Percentiles rank a stretch among this genome's conserved stretches.
Evolutionary conservation across 2,329 filamentous ascomycete species (phyloP).

Genomic region (Cercospora canescens): DNA sequence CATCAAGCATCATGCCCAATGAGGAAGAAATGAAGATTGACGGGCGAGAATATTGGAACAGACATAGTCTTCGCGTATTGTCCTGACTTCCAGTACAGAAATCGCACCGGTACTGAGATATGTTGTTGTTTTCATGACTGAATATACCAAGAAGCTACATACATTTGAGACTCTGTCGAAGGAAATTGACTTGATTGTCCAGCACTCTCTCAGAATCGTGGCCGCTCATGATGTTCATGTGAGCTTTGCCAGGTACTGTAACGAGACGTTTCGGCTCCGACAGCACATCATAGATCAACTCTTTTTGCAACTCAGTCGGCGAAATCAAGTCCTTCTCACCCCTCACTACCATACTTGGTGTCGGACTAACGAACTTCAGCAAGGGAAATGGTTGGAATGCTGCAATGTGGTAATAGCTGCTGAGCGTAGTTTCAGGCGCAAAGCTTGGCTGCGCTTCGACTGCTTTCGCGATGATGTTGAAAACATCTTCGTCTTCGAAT

Average conservation of each 20-base stretch:
- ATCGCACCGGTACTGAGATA: no score
- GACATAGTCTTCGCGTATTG: no score
- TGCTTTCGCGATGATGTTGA: conserved; percentile 14
- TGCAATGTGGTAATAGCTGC: conserved; percentile 36
- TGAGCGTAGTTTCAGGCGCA: conserved; percentile 31
- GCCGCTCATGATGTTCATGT: conserved; percentile 13
- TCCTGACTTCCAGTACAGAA: no score
- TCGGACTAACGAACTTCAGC: conserved; percentile 1
- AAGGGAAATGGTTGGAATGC: conserved; percentile 18
- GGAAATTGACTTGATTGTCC: neutral
- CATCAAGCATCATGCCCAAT: no score
- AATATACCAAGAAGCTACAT: neutral
- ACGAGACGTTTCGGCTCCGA: conserved; percentile 3
- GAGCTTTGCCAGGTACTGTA: conserved; percentile 7
- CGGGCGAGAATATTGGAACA: no score
- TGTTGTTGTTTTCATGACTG: no score
- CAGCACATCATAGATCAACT: neutral
- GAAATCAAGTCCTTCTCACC: conserved; percentile 13
- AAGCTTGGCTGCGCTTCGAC: conserved; percentile 9
- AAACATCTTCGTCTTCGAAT: conserved; percentile 22
- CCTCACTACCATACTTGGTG: conserved; percentile 7
- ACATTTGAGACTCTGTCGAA: neutral
- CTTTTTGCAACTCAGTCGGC: conserved; percentile 8
- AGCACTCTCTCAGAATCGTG: conserved; percentile 1
- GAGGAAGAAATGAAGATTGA: no score